Evolutionary conservation across 2,329 filamentous ascomycete genomes (phyloP), one percentile per base, ranked within the genome.

Genomic region (Xylaria arbuscula): DNA sequence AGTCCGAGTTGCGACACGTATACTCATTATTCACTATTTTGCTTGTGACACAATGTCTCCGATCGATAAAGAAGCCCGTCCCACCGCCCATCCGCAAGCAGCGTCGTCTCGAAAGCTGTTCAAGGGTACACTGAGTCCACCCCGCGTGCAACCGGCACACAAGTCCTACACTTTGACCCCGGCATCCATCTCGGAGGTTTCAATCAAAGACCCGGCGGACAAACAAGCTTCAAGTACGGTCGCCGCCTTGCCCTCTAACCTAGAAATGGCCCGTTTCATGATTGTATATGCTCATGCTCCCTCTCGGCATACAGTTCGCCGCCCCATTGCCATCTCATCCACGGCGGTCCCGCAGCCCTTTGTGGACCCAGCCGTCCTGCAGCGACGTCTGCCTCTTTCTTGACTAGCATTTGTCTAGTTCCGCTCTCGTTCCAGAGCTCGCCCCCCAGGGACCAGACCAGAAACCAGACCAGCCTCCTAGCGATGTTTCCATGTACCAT

Each of bases 311-410:
- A n/a, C 57, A 78, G 76, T 54, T 34, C 70, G 70, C 53, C 72
- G 28, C 57, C 32, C 74, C 19, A 69, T 70, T n/a, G 71, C 75
- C 58, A 74, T 79, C 57, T 74, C 69, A 2, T 76, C 76, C 22
- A 72, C 56, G 6, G 75, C 75, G 10, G 76, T 78, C 42, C 66
- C 76, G 55, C 77, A 78, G 59, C 77, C 77, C 4, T 79, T 79
- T 67, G 75, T 79, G 60, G 75, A 79, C 63, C 77, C 77, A 17
- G 60, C 71, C 3, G 68, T 75, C 53, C 67, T 78, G 60, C 73
- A 76, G 67, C 76, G 70, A 59, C 75, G 54, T 56, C 61, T 56
- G 24, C 55, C 36, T 58, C 22, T 22, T 10, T 38, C 62, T 38
- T 70, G 13, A 64, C 22, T 22, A 57, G 15, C 19, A n/a, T 32